Evolutionary conservation across 2,329 filamentous ascomycete species (phyloP), one percentile per base, ranked within the genome.

Genomic region (Penicillium freii): DNA sequence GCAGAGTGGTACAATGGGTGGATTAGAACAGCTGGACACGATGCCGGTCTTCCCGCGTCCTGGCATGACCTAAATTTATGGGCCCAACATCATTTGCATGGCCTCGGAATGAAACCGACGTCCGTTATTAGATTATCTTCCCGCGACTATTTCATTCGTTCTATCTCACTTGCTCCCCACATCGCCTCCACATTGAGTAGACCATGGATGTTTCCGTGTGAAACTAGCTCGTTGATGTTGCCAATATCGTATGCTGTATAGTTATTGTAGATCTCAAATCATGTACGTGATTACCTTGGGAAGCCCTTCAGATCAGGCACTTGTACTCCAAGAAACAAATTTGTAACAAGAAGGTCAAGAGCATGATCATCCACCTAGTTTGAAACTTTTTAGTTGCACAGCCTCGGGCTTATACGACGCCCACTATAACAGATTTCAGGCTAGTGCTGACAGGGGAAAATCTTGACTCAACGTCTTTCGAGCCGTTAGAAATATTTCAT

Each of bases 1-100:
- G 4, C 86, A 88, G 63, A 85, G 90, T 69, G 84, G 88, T 9
- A 93, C 94, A 4, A 89, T 96, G 62, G 91, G 92, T 4, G 84
- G 84, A 2, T 73, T 81, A 64, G 88, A 97, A 70, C 85, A 89
- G 62, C 69, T 97, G 43, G 83, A 87, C 34, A 96, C 92, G 0
- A 81, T 91, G 29, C 88, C 88, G 0, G 85, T 97, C 0, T 99
- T 99, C 70, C 94, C 94, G 10, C 82, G 93, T 56, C 91, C 91
- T 1, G 86, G 84, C 19, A 78, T 80, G 68, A 74, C 62, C 43
- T 69, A 66, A 54, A 27, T 38, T 38, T 46, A 19, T 23, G 23
- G 39, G 19, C 21, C 8, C 27, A 39, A 29, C 47, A 47, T 19
- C 34, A 36, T 53, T 46, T 43, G n/a, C 42, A 44, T 33, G 52